Evolutionary conservation across 1,284 basidiomycete species (phyloP).

Genomic region (Trametes polyzona): DNA sequence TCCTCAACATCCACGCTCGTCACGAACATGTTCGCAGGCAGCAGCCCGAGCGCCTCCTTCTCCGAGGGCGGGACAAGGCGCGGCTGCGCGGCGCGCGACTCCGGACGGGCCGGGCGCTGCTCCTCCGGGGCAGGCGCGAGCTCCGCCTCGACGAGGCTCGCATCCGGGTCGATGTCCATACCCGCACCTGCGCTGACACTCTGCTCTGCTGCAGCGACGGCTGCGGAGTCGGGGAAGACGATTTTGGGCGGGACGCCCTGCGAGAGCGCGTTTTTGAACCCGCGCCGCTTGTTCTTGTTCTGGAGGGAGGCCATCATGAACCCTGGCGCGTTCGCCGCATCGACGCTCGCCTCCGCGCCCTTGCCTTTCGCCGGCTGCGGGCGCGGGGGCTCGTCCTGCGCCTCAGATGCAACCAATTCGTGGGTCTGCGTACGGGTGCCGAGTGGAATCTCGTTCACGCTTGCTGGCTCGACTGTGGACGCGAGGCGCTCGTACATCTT

Average conservation of each 20-base stretch:
- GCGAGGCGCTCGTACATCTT: slow-evolving; percentile 44
- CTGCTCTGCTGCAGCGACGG: slow-evolving; percentile 5
- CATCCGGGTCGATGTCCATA: slow-evolving; percentile 16
- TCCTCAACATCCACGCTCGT: slow-evolving; percentile 71
- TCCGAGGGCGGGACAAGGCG: slow-evolving; percentile 69
- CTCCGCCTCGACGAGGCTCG: slow-evolving; percentile 6
- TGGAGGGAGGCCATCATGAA: slow-evolving; percentile 62
- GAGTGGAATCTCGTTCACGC: slow-evolving; percentile 43
- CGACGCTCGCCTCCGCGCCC: background rate
- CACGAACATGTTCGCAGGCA: slow-evolving; percentile 68
- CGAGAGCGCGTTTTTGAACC: slow-evolving; percentile 58
- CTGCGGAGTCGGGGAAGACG: slow-evolving; percentile 47
- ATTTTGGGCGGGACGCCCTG: slow-evolving; percentile 58
- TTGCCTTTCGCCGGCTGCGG: background rate
- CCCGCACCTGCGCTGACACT: too few species aligned
- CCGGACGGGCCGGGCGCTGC: too few species aligned
- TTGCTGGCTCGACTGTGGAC: slow-evolving; percentile 16
- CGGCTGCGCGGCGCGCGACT: slow-evolving; percentile 48
- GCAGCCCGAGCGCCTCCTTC: slow-evolving; percentile 47
- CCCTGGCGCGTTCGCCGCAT: slow-evolving; percentile 14
- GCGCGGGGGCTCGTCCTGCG: background rate
- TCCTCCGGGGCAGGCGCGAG: slow-evolving; percentile 27
- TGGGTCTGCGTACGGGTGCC: slow-evolving; percentile 24
- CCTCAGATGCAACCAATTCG: background rate
- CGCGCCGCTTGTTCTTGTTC: slow-evolving; percentile 77